Evolutionary conservation across 495 filamentous ascomycete species (phyloP), one percentile per base, ranked within the genome.

Genomic region (Talaromyces proteolyticus): DNA sequence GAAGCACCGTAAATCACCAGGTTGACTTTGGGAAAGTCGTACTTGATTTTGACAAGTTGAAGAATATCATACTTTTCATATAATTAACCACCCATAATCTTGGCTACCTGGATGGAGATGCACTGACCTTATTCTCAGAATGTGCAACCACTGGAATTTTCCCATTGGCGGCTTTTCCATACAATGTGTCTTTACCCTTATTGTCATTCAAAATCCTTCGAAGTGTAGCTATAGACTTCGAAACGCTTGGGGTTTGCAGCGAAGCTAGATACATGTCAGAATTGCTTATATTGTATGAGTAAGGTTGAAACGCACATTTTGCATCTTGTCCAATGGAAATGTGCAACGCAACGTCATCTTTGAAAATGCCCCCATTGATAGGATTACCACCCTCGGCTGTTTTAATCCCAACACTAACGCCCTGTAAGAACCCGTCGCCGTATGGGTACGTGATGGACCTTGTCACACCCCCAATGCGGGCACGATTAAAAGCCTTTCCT

Each of bases 401-500:
- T 4, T 59, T 57, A 47, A 80, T 66, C 11, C 69, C 69, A 0
- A 61, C 60, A 48, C 69, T 76, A 8, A 79, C 68, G n/a, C 68
- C 69, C 16, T 62, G 53, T n/a, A 68, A 60, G 26, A 72, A 69
- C 8, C 64, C 64, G 2, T 57, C 42, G 12, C 44, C 56, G 2
- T 61, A 40, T 17, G 74, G 76, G 18, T 70, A 65, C 0, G 74
- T 68, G 24, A 81, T 63, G 0, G 73, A 73, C 42, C 62, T 61
- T 25, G 76, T 79, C 17, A 81, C 69, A 23, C 77, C 77, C 20
- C 74, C 68, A n/a, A 69, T 60, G 39, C 62, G 64, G 2, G 76
- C 72, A 18, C 68, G 58, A 8, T 51, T 53, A 42, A 78, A 67
- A 21, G 61, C 57, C 53, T 70, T 70, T 3, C 69, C 70, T 18